Evolutionary conservation across 108 stramenopile genomes (phyloP).

Genomic region (Halocafeteria seosinensis): DNA sequence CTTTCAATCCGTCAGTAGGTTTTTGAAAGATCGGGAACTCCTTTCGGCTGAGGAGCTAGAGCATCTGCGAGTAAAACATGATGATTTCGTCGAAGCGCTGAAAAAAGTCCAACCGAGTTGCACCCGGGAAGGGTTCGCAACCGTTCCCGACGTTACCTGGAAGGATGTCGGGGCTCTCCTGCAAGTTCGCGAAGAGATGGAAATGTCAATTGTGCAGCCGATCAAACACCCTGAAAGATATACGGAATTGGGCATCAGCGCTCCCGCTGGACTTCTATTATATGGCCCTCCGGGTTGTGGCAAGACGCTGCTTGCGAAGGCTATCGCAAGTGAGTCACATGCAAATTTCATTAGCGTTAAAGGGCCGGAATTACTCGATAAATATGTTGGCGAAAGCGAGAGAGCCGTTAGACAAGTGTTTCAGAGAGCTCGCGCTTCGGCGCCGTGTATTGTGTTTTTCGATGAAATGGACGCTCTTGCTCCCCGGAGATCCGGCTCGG

Average conservation of each 20-base stretch:
- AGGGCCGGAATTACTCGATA: slow-evolving; percentile 92
- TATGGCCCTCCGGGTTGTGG: slow-evolving; percentile 99
- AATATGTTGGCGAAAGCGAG: slow-evolving; percentile 97
- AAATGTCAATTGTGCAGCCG: slow-evolving; percentile 73
- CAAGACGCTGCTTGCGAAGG: slow-evolving; percentile 65
- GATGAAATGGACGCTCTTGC: slow-evolving; percentile 96
- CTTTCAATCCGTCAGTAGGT: neutral
- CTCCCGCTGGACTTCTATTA: slow-evolving; percentile 87
- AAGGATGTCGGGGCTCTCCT: slow-evolving; percentile 65
- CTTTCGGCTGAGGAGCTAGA: slow-evolving; percentile 53
- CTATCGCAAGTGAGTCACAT: slow-evolving; percentile 29
- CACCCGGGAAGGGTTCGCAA: slow-evolving; percentile 95
- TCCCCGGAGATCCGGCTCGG: slow-evolving; percentile 65
- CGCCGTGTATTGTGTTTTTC: slow-evolving; percentile 98
- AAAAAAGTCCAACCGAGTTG: slow-evolving; percentile 85
- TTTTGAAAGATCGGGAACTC: slow-evolving; percentile 12
- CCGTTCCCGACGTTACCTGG: slow-evolving; percentile 91
- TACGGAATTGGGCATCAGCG: slow-evolving; percentile 83
- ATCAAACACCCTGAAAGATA: slow-evolving; percentile 76
- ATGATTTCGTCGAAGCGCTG: slow-evolving; percentile 72
- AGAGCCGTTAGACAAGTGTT: slow-evolving; percentile 95
- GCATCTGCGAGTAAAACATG: slow-evolving; percentile 65
- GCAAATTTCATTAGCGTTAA: slow-evolving; percentile 73
- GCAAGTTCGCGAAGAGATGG: slow-evolving; percentile 71
- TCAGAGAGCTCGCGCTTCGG: slow-evolving; percentile 93